Evolutionary conservation across 257 asterid genomes (phyloP).

Genomic region (Solanum habrochaites): DNA sequence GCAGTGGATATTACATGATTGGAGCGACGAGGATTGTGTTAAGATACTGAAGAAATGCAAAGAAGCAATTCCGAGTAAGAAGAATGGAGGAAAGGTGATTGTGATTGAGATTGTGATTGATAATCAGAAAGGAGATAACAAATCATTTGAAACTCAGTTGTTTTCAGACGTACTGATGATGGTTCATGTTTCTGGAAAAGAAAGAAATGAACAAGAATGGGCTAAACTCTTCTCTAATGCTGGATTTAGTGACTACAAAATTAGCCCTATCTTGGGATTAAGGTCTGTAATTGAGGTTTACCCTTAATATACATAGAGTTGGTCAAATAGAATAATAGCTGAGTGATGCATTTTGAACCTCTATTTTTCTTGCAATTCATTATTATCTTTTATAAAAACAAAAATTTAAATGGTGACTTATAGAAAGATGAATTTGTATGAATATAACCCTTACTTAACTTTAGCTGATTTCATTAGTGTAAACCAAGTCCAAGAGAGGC

Average conservation of each 20-base stretch:
- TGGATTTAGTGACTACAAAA: conserved; percentile 1
- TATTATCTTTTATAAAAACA: background rate
- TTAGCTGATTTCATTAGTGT: background rate
- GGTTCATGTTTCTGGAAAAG: background rate
- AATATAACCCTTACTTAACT: background rate
- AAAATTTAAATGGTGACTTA: too few relatives aligned
- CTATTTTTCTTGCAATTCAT: background rate
- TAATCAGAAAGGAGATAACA: background rate
- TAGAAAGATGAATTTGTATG: background rate
- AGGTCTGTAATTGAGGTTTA: conserved; percentile 3
- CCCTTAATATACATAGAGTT: background rate
- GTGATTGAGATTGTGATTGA: background rate
- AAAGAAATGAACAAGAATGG: background rate
- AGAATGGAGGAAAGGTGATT: conserved; percentile 7
- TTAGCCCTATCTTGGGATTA: background rate
- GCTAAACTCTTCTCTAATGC: background rate
- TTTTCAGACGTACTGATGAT: background rate
- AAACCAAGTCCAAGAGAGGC: background rate
- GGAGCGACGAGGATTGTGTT: background rate
- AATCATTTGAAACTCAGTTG: background rate
- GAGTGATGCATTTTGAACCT: background rate
- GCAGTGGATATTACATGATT: background rate
- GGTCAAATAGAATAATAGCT: background rate
- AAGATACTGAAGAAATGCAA: conserved; percentile 10
- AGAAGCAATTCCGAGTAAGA: conserved; percentile 7